Evolutionary conservation across 2,329 filamentous ascomycete species (phyloP).

Genomic region (Thelonectria olida): DNA sequence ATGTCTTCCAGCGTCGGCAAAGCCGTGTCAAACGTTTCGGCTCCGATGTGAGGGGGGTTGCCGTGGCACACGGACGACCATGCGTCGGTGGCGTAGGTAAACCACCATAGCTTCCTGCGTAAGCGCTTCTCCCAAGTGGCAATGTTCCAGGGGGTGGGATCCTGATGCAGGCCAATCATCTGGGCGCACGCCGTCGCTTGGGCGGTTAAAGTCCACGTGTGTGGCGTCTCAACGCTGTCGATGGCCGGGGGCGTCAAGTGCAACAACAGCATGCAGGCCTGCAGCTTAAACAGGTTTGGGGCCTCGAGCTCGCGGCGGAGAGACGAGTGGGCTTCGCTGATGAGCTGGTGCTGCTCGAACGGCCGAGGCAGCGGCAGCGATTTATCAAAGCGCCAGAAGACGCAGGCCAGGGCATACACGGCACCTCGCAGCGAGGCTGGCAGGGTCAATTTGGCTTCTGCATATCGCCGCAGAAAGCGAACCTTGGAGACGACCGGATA

Average conservation of each 20-base stretch:
- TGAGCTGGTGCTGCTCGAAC: slow-evolving; percentile 52
- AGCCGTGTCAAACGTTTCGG: slow-evolving; percentile 51
- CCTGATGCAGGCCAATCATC: slow-evolving; percentile 56
- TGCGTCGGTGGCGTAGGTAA: slow-evolving; percentile 51
- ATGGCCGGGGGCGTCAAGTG: slow-evolving; percentile 56
- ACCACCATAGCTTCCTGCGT: slow-evolving; percentile 58
- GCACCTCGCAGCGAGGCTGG: slow-evolving; percentile 56
- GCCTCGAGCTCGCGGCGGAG: slow-evolving; percentile 57
- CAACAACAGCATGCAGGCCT: slow-evolving; percentile 56
- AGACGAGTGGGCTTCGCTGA: slow-evolving; percentile 53
- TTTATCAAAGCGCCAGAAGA: slow-evolving; percentile 52
- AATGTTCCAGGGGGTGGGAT: slow-evolving; percentile 53
- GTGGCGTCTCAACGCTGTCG: slow-evolving; percentile 57
- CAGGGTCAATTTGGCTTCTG: slow-evolving; percentile 47
- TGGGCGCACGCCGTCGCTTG: slow-evolving; percentile 56
- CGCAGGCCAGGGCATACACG: slow-evolving; percentile 54
- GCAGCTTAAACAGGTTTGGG: slow-evolving; percentile 56
- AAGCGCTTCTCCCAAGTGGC: slow-evolving; percentile 53
- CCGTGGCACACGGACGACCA: slow-evolving; percentile 59
- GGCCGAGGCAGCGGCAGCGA: slow-evolving; percentile 43
- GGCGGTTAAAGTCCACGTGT: slow-evolving; percentile 54
- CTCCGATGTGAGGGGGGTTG: slow-evolving; percentile 55
- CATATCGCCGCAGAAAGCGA: slow-evolving; percentile 52
- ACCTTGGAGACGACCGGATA: slow-evolving; percentile 55
- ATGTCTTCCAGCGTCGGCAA: slow-evolving; percentile 50